Percentiles rank a stretch among this genome's conserved stretches.
Conservation (phyloP, 2,329 filamentous ascomycete species). For the Dactylonectria estremocensis region DNA sequence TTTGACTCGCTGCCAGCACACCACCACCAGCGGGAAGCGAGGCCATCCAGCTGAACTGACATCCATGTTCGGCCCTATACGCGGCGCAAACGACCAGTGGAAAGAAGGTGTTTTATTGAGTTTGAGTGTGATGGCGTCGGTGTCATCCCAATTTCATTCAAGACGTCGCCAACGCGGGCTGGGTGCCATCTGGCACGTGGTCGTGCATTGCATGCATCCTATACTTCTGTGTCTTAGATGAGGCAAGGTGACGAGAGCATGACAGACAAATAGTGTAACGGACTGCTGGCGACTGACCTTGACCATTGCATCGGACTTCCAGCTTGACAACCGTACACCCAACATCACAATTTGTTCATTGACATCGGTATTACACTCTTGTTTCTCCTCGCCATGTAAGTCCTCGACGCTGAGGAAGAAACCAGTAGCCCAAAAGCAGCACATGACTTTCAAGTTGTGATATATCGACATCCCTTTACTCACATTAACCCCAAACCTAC, state of each 20-base stretch:
- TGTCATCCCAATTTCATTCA: constrained; percentile 3
- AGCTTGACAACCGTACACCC: constrained; percentile 2
- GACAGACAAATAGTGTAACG: constrained; percentile 9
- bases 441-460: too few relatives aligned
- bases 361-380: too few relatives aligned
- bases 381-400: too few relatives aligned
- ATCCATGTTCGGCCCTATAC: neutral
- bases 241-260: neutral
- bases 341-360: too few relatives aligned
- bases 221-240: neutral
- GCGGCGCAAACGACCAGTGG: neutral
- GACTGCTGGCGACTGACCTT: neutral
- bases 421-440: too few relatives aligned
- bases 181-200: constrained; percentile 26
- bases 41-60: neutral
- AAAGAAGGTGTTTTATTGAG: neutral
- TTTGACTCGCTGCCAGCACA: constrained; percentile 3
- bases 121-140: neutral
- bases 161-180: neutral
- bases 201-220: constrained; percentile 3
- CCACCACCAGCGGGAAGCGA: neutral
- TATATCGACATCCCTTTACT: too few relatives aligned
- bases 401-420: too few relatives aligned
- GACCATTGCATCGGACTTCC: constrained; percentile 2
- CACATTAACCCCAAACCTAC: too few relatives aligned